A percentile compares a stretch with the other conserved stretches of the same genome.
Evolutionary conservation across 176 grass and related monocot genomes (phyloP).

Genomic region (Poa annua): DNA sequence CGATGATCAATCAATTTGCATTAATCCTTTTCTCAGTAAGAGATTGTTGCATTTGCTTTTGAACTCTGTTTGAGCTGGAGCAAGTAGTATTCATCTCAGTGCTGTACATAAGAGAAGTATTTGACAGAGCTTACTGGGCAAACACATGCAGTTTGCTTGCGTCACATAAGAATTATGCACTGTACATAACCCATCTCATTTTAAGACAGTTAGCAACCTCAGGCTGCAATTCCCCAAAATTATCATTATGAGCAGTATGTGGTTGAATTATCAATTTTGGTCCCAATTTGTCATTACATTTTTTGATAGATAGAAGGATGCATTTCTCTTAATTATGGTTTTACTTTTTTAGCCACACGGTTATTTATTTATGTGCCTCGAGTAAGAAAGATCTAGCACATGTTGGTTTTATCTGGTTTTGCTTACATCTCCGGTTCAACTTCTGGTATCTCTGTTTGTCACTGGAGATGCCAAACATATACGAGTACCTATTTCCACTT

Average conservation of each 20-base stretch:
- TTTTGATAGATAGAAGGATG: neutral
- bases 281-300: neutral
- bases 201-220: neutral
- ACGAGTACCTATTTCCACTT: neutral
- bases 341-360: neutral
- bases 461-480: neutral
- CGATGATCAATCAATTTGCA: neutral
- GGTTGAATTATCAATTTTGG: neutral
- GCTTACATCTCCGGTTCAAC: slow-evolving; percentile 17
- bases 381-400: neutral
- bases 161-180: neutral
- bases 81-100: neutral
- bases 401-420: neutral
- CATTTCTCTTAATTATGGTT: neutral
- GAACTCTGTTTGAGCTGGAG: neutral
- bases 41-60: neutral
- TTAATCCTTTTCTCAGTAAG: neutral
- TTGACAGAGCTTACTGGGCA: neutral
- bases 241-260: neutral
- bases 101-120: slow-evolving; percentile 10
- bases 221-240: neutral
- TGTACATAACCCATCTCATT: neutral
- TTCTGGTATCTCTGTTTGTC: slow-evolving; percentile 18
- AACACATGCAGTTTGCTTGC: neutral
- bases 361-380: slow-evolving; percentile 3